Percentiles rank a stretch among this genome's conserved stretches.
Evolutionary conservation across 352 stramenopile genomes (phyloP).

Genomic region (Globisporangium polare): DNA sequence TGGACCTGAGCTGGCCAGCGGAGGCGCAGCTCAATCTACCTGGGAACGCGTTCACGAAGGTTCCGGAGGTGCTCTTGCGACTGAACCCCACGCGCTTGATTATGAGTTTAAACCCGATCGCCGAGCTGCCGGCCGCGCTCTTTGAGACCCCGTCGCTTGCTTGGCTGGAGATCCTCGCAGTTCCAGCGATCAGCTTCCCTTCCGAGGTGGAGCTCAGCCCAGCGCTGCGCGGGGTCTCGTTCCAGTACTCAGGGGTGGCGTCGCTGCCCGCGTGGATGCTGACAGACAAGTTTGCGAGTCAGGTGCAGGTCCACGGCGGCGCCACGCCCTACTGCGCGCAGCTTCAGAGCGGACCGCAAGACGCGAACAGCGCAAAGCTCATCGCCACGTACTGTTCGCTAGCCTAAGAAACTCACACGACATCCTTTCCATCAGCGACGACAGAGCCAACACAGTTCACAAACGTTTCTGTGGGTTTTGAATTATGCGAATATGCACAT

Average conservation of each 20-base stretch:
- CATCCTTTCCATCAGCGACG: too few species aligned
- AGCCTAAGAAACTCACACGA: neutral
- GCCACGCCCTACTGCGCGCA: neutral
- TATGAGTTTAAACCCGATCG: conserved; percentile 2
- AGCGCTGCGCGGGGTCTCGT: neutral
- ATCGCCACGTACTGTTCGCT: neutral
- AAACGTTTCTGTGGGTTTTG: neutral
- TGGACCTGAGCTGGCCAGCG: conserved; percentile 28
- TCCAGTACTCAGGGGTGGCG: neutral
- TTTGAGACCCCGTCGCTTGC: conserved; percentile 9
- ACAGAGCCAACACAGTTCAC: neutral
- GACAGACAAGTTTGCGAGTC: neutral
- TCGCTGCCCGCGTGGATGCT: conserved; percentile 10
- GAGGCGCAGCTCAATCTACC: conserved; percentile 22
- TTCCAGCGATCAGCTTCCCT: neutral
- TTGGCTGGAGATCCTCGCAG: neutral
- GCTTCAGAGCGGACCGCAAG: neutral
- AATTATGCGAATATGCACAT: conserved; percentile 2
- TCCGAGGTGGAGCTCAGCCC: neutral
- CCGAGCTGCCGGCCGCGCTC: conserved; percentile 1
- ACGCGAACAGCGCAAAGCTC: neutral
- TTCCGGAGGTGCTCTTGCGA: conserved; percentile 21
- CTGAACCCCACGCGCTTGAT: conserved; percentile 12
- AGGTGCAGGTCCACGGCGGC: neutral
- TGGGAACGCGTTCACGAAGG: conserved; percentile 12